These are phyloP conservation scores for Voacanga thouarsii DNA, from an alignment of 257 asterid genomes.

Conservation along the genomic window DNA sequence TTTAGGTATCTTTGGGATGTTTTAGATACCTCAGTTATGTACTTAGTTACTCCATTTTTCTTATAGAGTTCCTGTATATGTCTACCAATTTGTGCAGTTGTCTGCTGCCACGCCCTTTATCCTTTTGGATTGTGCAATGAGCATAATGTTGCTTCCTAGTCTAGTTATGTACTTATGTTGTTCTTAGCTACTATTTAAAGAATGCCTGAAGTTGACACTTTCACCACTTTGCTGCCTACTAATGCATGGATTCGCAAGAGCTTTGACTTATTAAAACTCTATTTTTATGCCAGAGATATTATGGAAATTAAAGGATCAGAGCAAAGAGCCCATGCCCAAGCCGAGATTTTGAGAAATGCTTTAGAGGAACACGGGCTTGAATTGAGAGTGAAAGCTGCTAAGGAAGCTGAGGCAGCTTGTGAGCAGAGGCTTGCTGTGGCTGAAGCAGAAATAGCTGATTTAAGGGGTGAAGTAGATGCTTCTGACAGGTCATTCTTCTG, in stretches of 20 bases:
- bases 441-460: slow-evolving; percentile 76
- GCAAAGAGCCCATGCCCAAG: slow-evolving; percentile 73
- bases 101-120: not conserved
- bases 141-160: not conserved
- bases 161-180: not conserved
- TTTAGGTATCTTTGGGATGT: not conserved
- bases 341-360: slow-evolving; percentile 68
- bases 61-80: not conserved
- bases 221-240: not conserved
- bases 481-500: slow-evolving; percentile 67
- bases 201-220: not conserved
- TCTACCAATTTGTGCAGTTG: not conserved
- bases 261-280: slow-evolving; percentile 14
- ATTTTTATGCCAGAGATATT: slow-evolving; percentile 47
- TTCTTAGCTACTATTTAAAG: not conserved
- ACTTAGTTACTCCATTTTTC: not conserved
- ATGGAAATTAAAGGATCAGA: slow-evolving; percentile 74
- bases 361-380: slow-evolving; percentile 84
- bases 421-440: slow-evolving; percentile 84
- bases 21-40: not conserved
- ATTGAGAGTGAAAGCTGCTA: slow-evolving; percentile 89
- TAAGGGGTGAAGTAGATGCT: slow-evolving; percentile 76
- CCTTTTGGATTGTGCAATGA: not conserved
- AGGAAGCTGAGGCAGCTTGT: slow-evolving; percentile 94
- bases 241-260: slow-evolving; percentile 3